Evolutionary conservation across 305 asterid genomes (phyloP), one percentile per base, ranked within the genome.

Genomic region (Solanum chacoense): DNA sequence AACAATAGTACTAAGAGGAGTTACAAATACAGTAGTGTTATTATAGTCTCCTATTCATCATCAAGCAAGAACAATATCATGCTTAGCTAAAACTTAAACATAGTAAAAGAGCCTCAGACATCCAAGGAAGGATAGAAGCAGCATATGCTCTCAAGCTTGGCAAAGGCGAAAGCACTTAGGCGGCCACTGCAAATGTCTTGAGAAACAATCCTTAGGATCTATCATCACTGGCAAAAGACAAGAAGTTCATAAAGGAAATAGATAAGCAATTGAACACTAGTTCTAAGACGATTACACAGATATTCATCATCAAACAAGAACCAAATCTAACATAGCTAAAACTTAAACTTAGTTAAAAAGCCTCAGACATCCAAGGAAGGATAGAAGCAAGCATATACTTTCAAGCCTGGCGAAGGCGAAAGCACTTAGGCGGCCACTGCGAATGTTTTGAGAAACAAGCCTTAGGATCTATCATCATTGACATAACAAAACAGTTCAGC

Each of bases 121-220:
- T 88, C 92, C 90, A 90, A 80, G 90, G 92, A 90, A 81, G 86
- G 86, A 81, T 50, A 83, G 0, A 86, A 89, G 90, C 95, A 93
- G 94, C 94, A 93, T 16, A 9, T 35, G 85, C 95, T 93, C 95
- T 92, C 95, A 90, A 92, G 93, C 94, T 93, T 1, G 91, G 94
- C 94, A 89, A 91, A 87, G 94, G 93, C 95, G 90, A 93, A 88
- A 92, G 93, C 90, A 42, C 94, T 93, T 69, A 91, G 93, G 90
- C 94, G 91, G 94, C 95, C 91, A 93, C 93, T 90, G 95, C 94
- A 93, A 92, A 93, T 93, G 95, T 92, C 4, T 63, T 87, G 94
- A 92, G 93, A 91, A 92, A 92, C 92, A 91, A 92, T 92, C 94
- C 93, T 91, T 89, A 8, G 87, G n/a, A 38, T 78, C 29, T 84